Evolutionary conservation across 1,284 basidiomycete species (phyloP).

Genomic region (Ceratobasidium sp.): DNA sequence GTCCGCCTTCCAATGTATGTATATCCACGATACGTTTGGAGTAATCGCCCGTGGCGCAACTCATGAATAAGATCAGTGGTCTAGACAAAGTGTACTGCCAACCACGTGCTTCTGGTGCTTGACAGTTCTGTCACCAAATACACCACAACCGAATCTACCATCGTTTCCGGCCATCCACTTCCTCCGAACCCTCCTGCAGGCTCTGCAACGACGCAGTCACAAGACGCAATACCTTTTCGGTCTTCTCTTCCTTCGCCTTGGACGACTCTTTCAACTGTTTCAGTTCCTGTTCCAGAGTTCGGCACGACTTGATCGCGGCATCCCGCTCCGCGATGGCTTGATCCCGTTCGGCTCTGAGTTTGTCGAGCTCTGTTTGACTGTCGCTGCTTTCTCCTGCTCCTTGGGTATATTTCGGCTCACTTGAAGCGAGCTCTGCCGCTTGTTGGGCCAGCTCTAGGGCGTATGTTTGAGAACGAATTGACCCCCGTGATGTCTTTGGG

Average conservation of each 20-base stretch:
- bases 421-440: slow-evolving; percentile 12
- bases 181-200: slow-evolving; percentile 1
- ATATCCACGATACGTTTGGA: background rate
- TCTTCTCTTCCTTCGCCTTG: slow-evolving; percentile 1
- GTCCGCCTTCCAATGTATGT: too few species aligned
- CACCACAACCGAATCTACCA: too few species aligned
- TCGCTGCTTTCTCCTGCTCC: background rate
- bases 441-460: slow-evolving; percentile 17
- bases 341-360: slow-evolving; percentile 11
- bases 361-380: background rate
- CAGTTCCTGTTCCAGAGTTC: background rate
- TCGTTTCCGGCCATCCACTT: background rate
- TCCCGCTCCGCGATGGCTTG: slow-evolving; percentile 17
- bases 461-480: background rate
- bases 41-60: background rate
- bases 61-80: too few species aligned
- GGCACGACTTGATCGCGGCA: slow-evolving; percentile 10
- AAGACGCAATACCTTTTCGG: slow-evolving; percentile 22
- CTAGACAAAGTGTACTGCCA: too few species aligned
- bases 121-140: too few species aligned
- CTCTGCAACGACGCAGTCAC: slow-evolving; percentile 33
- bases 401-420: background rate
- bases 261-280: slow-evolving; percentile 7
- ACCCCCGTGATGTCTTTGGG: too few species aligned
- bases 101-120: too few species aligned